Evolutionary conservation across 2,329 filamentous ascomycete species (phyloP).

Genomic region (Epichloe aotearoae): DNA sequence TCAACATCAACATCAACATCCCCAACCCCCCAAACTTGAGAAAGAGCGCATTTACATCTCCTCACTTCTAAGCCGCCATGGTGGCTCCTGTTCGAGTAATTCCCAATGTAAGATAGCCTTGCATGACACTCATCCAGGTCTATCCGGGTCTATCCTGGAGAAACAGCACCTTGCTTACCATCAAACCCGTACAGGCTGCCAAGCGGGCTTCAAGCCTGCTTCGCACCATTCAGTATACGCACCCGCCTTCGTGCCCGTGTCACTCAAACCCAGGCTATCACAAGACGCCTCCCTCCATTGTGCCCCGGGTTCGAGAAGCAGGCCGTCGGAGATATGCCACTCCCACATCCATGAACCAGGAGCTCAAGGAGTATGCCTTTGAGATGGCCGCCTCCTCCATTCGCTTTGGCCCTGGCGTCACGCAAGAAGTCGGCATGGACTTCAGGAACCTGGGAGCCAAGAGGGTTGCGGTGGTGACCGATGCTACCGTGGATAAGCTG

Average conservation of each 20-base stretch:
- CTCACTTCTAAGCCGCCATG: constrained; percentile 9
- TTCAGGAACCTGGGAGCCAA: constrained; percentile 80
- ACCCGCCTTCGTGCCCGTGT: constrained; percentile 80
- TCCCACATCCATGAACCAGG: constrained; percentile 40
- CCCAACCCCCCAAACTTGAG: not conserved
- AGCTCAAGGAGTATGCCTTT: constrained; percentile 90
- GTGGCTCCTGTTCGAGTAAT: constrained; percentile 18
- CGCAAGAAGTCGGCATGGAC: constrained; percentile 96
- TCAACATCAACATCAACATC: not conserved
- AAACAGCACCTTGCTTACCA: not conserved
- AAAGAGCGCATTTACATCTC: not conserved
- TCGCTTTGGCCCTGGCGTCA: constrained; percentile 83
- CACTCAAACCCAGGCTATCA: constrained; percentile 80
- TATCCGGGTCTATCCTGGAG: too few species aligned
- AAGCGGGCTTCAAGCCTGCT: constrained; percentile 59
- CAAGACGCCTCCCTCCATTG: constrained; percentile 46
- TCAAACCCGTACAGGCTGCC: constrained; percentile 31
- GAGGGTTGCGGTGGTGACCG: constrained; percentile 85
- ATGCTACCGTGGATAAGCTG: constrained; percentile 66
- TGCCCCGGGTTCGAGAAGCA: constrained; percentile 28
- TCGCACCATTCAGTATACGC: constrained; percentile 80
- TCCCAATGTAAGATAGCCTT: constrained; percentile 19
- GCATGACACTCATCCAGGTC: not conserved
- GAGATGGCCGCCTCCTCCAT: constrained; percentile 96
- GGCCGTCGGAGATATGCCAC: constrained; percentile 51